Percentiles rank a stretch among this genome's conserved stretches.
Conservation (phyloP, 2,329 filamentous ascomycete species). For the Pseudocercospora ulei region DNA sequence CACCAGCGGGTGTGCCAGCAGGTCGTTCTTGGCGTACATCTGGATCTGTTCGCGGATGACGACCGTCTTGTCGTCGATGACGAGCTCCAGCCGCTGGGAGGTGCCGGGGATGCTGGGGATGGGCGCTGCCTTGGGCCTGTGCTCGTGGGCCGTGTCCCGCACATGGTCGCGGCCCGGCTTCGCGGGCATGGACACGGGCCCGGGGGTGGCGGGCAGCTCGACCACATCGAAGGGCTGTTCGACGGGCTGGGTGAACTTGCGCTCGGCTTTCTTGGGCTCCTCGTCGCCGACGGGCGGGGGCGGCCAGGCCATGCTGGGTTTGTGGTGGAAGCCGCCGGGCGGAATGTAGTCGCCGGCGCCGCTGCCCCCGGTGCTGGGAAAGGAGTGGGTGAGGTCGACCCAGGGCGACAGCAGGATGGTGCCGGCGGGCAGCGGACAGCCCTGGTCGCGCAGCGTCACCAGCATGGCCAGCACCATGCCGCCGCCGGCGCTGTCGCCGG, state of each 20-base stretch:
- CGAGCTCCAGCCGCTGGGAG: conserved; percentile 49
- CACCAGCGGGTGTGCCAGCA: conserved; percentile 77
- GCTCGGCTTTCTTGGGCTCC: conserved; percentile 18
- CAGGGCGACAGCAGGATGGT: conserved; percentile 87
- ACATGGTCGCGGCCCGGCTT: conserved; percentile 18
- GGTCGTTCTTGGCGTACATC: conserved; percentile 71
- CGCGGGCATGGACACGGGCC: conserved; percentile 8
- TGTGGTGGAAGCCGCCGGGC: conserved; percentile 75
- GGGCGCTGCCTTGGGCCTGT: conserved; percentile 16
- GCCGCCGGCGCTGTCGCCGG: conserved; percentile 86
- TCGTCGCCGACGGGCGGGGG: conserved; percentile 70
- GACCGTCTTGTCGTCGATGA: conserved; percentile 60
- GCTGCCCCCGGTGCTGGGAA: conserved; percentile 71
- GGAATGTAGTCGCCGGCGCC: conserved; percentile 80
- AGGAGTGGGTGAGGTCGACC: conserved; percentile 92
- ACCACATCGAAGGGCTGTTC: conserved; percentile 26
- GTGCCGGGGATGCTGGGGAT: conserved; percentile 24
- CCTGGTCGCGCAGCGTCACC: conserved; percentile 70
- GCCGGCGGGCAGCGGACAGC: conserved; percentile 74
- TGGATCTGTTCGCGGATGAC: conserved; percentile 87
- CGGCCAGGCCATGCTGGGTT: conserved; percentile 83
- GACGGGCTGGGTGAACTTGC: conserved; percentile 22
- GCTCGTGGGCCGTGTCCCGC: conserved; percentile 11
- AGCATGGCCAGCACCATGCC: conserved; percentile 78
- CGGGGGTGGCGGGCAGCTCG: conserved; percentile 26